A percentile compares a stretch with the other conserved stretches of the same genome.
Conservation (phyloP, 2,329 filamentous ascomycete species). For the Exophiala dermatitidis region DNA sequence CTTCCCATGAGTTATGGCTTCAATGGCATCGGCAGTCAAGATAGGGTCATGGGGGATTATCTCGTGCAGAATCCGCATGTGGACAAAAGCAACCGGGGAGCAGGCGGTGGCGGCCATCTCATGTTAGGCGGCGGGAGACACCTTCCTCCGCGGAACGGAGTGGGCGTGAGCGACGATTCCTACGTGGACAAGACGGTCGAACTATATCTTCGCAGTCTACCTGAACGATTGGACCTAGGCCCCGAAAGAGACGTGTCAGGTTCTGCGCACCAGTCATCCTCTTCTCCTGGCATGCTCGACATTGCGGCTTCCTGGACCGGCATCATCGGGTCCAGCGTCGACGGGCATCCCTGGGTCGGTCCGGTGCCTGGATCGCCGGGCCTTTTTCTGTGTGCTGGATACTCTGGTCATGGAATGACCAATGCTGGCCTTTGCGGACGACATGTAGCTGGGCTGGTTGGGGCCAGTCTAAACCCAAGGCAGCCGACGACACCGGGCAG, state of each 20-base stretch:
- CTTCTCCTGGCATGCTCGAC: constrained; percentile 4
- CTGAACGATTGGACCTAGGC: constrained; percentile 34
- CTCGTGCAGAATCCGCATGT: constrained; percentile 50
- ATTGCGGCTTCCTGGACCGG: constrained; percentile 36
- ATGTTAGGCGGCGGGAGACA: constrained; percentile 56
- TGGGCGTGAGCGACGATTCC: constrained; percentile 41
- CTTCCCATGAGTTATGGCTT: constrained; percentile 29
- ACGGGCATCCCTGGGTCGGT: constrained; percentile 50
- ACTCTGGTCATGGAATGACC: constrained; percentile 63
- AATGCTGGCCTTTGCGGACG: constrained; percentile 24
- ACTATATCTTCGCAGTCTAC: constrained; percentile 36
- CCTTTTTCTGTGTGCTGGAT: constrained; percentile 53
- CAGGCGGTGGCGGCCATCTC: constrained; percentile 37
- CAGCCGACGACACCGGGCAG: neutral
- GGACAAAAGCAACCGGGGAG: neutral
- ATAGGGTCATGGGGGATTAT: constrained; percentile 58
- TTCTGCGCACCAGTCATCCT: neutral
- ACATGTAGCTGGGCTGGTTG: constrained; percentile 17
- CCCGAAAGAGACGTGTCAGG: neutral
- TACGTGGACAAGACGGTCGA: constrained; percentile 41
- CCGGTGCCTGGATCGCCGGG: constrained; percentile 38
- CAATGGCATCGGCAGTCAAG: constrained; percentile 48
- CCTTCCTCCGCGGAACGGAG: constrained; percentile 38
- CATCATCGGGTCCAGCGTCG: constrained; percentile 48
- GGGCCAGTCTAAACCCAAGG: constrained; percentile 3